phyloP scores from a whole-genome alignment of 2,329 filamentous ascomycete genomes.

The Dactylellina haptotyla region DNA sequence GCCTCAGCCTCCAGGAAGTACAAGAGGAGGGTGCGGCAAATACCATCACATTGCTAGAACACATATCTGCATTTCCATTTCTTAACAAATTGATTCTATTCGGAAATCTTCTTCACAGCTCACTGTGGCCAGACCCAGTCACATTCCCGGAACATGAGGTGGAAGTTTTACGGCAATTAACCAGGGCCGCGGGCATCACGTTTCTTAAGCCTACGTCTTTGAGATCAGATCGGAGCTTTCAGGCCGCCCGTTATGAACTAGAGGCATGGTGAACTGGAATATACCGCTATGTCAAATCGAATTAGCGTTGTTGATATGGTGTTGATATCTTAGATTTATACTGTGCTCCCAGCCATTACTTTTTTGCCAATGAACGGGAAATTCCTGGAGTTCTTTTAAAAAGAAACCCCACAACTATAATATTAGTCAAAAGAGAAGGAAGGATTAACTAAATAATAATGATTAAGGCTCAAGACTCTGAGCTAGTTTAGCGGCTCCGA shows the following conservation, averaged over 20 bases:
- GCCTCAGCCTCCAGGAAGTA: neutral
- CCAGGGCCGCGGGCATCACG: slow-evolving; percentile 4
- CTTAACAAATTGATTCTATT: slow-evolving; percentile 12
- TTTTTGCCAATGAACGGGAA: neutral
- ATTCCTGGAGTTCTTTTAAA: no score
- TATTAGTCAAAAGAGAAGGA: no score
- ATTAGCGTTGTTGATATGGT: neutral
- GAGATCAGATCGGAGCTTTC: neutral
- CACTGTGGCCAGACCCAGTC: neutral
- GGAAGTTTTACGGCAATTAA: neutral
- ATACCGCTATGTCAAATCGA: neutral
- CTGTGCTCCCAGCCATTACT: neutral
- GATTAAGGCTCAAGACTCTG: no score
- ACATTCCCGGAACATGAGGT: slow-evolving; percentile 19
- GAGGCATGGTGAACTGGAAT: neutral
- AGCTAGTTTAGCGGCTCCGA: no score
- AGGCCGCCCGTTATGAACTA: neutral
- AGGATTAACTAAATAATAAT: no score
- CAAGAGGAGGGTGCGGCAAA: slow-evolving; percentile 27
- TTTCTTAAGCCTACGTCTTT: slow-evolving; percentile 11
- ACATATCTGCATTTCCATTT: slow-evolving; percentile 5
- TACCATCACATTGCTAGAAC: slow-evolving; percentile 13
- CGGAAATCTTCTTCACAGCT: neutral
- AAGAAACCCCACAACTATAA: no score
- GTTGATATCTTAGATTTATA: neutral